These are phyloP conservation scores for Alternaria atra DNA, from an alignment of 2,329 filamentous ascomycete species.

Conservation along the genomic window DNA sequence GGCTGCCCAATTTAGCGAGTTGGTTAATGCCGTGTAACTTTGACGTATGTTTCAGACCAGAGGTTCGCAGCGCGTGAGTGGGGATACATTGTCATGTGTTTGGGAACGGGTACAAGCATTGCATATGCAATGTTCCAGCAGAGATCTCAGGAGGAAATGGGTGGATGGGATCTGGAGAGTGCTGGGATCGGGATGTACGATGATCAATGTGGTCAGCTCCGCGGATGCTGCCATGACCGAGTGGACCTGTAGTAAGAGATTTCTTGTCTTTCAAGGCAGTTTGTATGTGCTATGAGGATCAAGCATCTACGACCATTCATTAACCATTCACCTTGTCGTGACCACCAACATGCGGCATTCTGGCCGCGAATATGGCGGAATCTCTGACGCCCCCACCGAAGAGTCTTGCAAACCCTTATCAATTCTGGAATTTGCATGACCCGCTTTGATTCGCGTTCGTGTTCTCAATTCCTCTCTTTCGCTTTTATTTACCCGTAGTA, in stretches of 20 bases:
- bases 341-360: background rate
- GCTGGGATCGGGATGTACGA: constrained; percentile 9
- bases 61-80: constrained; percentile 24
- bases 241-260: background rate
- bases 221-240: background rate
- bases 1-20: constrained; percentile 7
- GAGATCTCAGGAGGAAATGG: constrained; percentile 17
- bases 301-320: background rate
- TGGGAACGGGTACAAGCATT: constrained; percentile 20
- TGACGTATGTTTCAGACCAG: constrained; percentile 18
- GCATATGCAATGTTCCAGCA: constrained; percentile 23
- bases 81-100: constrained; percentile 18
- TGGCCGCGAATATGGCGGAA: background rate
- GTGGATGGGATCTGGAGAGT: constrained; percentile 7
- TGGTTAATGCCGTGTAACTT: constrained; percentile 12
- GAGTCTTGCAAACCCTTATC: constrained; percentile 4
- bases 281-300: background rate
- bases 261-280: constrained; percentile 3
- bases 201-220: constrained; percentile 2
- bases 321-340: background rate
- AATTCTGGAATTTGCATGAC: background rate
- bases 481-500: constrained; percentile 6
- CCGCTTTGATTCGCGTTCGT: constrained; percentile 13
- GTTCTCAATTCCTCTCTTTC: constrained; percentile 14
- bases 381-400: background rate